Percentiles rank a stretch among this genome's conserved stretches.
Conservation (phyloP, 2,329 filamentous ascomycete species). For the Chaetomiaceae sp. region DNA sequence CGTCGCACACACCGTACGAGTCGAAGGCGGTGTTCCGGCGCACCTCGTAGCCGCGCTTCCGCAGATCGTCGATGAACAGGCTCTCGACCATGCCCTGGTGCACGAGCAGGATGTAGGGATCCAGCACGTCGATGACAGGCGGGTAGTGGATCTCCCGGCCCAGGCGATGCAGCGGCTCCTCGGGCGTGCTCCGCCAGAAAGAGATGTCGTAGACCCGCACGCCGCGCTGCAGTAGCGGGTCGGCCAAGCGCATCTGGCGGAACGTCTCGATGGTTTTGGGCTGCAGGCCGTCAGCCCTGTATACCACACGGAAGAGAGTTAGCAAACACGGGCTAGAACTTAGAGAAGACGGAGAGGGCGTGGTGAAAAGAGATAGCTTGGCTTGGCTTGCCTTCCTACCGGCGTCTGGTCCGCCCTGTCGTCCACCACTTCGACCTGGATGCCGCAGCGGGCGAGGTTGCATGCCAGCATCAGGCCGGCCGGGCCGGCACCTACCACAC, state of each 20-base stretch:
- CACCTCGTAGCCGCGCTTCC: slow-evolving; percentile 56
- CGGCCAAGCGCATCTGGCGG: slow-evolving; percentile 66
- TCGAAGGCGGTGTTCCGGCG: slow-evolving; percentile 59
- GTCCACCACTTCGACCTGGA: slow-evolving; percentile 61
- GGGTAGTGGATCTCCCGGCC: slow-evolving; percentile 66
- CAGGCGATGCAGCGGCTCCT: slow-evolving; percentile 51
- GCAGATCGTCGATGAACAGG: slow-evolving; percentile 62
- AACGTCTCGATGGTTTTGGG: slow-evolving; percentile 75
- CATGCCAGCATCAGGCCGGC: slow-evolving; percentile 51
- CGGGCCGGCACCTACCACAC: slow-evolving; percentile 50
- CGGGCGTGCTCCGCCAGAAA: slow-evolving; percentile 57
- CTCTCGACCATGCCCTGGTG: slow-evolving; percentile 74
- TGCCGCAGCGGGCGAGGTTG: slow-evolving; percentile 57
- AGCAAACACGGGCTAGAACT: not conserved
- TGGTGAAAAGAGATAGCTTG: too few relatives aligned
- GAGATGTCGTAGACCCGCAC: slow-evolving; percentile 68
- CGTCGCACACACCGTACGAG: slow-evolving; percentile 44
- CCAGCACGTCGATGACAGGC: slow-evolving; percentile 49
- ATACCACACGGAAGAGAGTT: slow-evolving; percentile 5
- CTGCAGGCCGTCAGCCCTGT: slow-evolving; percentile 64
- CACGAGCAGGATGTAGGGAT: slow-evolving; percentile 52
- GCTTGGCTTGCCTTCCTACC: slow-evolving; percentile 48
- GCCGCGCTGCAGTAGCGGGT: slow-evolving; percentile 58
- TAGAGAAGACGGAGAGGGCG: too few relatives aligned
- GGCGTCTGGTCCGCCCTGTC: slow-evolving; percentile 62